Conservation (phyloP, 805 yeast species). For the Limtongia smithiae region DNA sequence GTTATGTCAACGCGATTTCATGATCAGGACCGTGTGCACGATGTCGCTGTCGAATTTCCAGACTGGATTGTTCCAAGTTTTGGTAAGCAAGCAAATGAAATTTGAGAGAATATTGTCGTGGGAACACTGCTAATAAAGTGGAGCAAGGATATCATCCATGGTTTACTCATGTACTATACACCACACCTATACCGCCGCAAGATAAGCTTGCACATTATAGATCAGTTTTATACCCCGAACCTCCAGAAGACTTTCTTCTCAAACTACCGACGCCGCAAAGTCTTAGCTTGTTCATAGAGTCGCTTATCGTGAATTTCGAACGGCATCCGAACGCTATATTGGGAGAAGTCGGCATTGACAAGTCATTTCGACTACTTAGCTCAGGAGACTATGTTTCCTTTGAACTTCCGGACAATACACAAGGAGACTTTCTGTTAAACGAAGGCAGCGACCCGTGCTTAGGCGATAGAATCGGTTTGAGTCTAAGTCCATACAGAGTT, state of each 20-base stretch:
- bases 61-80: constrained; percentile 39
- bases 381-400: constrained; percentile 46
- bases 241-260: constrained; percentile 40
- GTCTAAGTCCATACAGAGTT: constrained; percentile 51
- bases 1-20: constrained; percentile 40
- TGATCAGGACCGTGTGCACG: constrained; percentile 37
- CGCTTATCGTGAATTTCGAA: constrained; percentile 38
- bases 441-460: constrained; percentile 1
- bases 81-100: constrained; percentile 25
- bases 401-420: constrained; percentile 38
- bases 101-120: neutral
- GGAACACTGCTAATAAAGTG: neutral
- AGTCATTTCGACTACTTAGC: constrained; percentile 61
- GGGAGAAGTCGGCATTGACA: constrained; percentile 93
- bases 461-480: constrained; percentile 6
- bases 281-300: constrained; percentile 39
- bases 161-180: constrained; percentile 66
- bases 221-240: constrained; percentile 45
- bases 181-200: constrained; percentile 27
- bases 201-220: constrained; percentile 55
- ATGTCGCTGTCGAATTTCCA: constrained; percentile 31
- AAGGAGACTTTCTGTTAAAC: neutral
- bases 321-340: constrained; percentile 46
- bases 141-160: constrained; percentile 81
- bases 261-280: constrained; percentile 60